Evolutionary conservation across 257 asterid genomes (phyloP), one percentile per base, ranked within the genome.

Genomic region (Osmanthus fragrans): DNA sequence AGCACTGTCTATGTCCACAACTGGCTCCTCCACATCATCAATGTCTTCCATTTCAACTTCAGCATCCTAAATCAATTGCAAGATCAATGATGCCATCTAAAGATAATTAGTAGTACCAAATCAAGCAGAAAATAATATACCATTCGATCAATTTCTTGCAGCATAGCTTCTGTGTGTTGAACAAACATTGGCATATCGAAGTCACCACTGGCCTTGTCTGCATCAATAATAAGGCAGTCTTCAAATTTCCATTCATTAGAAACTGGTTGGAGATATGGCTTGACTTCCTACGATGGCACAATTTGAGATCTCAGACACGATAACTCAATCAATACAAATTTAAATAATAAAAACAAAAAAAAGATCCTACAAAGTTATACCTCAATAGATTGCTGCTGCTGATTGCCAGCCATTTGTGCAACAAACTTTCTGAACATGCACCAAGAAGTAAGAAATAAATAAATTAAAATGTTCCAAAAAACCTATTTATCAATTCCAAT

Each of bases 61-160:
- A 32, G 82, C 80, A 71, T 85, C 88, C 91, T 86, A 73, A 30
- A 66, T 40, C 33, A 71, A 76, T 21, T 23, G 65, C 4, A 63
- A 25, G 69, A 63, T 25, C 18, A 11, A 23, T 9, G 15, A 63
- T 23, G 18, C 0, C n/a, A 63, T 23, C 69, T 23, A 11, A 23
- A 63, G 34, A 63, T 23, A 25, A 25, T 12, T 63, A 25, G n/a
- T n/a, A n/a, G 6, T 11, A 63, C 34, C 5, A 63, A 63, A 63
- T 63, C 69, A 63, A 23, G 21, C 34, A 25, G 69, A 63, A 9
- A 23, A 4, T 63, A 63, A 27, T 63, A 37, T 91, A 91, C 99
- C 99, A 94, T 91, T 71, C 83, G 74, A 36, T 94, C 94, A 33
- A 92, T 91, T 80, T 94, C 99, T 79, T 91, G 92, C 80, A 92